Percentiles rank a stretch among this genome's conserved stretches.
Evolutionary conservation across 2,329 filamentous ascomycete genomes (phyloP).

Genomic region (Penicillium sp.): DNA sequence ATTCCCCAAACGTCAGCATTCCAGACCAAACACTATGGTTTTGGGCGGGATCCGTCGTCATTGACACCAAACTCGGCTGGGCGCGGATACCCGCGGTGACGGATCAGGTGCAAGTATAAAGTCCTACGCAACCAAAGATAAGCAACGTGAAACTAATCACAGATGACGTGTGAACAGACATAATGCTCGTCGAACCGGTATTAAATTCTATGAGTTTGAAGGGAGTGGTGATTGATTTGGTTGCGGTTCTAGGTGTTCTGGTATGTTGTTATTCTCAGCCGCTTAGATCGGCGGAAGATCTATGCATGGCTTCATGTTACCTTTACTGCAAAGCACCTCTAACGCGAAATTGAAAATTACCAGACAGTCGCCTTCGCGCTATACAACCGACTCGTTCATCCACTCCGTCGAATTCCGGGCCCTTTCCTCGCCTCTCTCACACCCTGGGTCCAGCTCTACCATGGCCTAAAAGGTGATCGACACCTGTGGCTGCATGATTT

Average conservation of each 20-base stretch:
- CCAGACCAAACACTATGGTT: background rate
- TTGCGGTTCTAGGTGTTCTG: conserved; percentile 16
- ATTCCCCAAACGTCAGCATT: background rate
- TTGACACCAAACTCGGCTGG: conserved; percentile 17
- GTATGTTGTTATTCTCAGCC: conserved; percentile 13
- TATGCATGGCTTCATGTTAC: background rate
- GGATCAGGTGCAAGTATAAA: conserved; percentile 18
- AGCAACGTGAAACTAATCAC: background rate
- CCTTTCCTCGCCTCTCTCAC: conserved; percentile 33
- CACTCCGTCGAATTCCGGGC: conserved; percentile 32
- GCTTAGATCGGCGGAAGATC: background rate
- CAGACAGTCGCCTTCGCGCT: conserved; percentile 30
- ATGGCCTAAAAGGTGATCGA: conserved; percentile 71
- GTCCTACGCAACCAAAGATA: conserved; percentile 1
- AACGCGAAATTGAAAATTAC: background rate
- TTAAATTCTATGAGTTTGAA: conserved; percentile 19
- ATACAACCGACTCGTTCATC: conserved; percentile 39
- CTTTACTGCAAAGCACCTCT: background rate
- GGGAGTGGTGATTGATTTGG: conserved; percentile 14
- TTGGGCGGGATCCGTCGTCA: background rate
- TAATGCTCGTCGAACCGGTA: conserved; percentile 25
- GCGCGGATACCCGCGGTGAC: conserved; percentile 23
- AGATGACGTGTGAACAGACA: conserved; percentile 6
- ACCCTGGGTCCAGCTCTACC: conserved; percentile 64
- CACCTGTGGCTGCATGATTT: conserved; percentile 71